Evolutionary conservation across 345 rosid genomes (phyloP).

Genomic region (Ceriops zippeliana): DNA sequence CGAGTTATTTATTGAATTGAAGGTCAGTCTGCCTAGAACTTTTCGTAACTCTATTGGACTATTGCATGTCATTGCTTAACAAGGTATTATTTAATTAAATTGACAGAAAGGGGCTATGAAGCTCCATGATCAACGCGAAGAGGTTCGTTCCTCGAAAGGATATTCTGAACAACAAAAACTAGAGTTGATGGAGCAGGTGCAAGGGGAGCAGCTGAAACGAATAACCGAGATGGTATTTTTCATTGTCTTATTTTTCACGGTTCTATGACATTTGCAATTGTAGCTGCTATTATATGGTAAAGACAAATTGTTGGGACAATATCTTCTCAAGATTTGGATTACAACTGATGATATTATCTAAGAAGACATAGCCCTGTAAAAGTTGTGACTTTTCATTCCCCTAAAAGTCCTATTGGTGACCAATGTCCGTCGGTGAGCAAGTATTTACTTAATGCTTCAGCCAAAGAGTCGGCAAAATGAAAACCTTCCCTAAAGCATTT

Average conservation of each 20-base stretch:
- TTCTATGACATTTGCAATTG: neutral
- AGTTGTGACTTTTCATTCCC: neutral
- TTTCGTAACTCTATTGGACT: neutral
- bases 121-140: constrained; percentile 62
- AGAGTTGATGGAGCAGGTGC: constrained; percentile 58
- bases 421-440: neutral
- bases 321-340: neutral
- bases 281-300: neutral
- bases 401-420: no score
- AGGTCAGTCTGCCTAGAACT: constrained; percentile 34
- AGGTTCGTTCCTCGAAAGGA: constrained; percentile 55
- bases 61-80: neutral
- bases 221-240: constrained; percentile 60
- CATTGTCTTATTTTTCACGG: neutral
- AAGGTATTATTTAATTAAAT: neutral
- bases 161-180: constrained; percentile 51
- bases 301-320: neutral
- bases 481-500: neutral
- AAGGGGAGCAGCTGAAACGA: constrained; percentile 57
- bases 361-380: neutral
- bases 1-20: constrained; percentile 61
- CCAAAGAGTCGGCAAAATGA: neutral
- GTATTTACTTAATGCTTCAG: neutral
- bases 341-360: neutral
- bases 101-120: constrained; percentile 61